Evolutionary conservation across 495 filamentous ascomycete species (phyloP).

Genomic region (Aspergillus cavernicola): DNA sequence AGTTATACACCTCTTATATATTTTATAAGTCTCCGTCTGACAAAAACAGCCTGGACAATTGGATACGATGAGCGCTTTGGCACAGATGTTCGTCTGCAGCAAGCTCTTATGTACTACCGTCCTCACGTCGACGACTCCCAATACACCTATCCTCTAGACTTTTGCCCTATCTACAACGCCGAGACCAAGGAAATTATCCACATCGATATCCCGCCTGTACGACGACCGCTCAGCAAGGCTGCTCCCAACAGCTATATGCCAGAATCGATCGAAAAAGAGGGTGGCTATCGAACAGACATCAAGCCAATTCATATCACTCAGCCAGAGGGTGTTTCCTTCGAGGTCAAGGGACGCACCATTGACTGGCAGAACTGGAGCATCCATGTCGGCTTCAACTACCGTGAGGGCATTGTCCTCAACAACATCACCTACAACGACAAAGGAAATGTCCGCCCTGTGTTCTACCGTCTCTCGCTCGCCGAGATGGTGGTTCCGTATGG

Average conservation of each 20-base stretch:
- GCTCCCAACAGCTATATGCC: slow-evolving; percentile 78
- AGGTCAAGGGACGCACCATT: slow-evolving; percentile 70
- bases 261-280: slow-evolving; percentile 64
- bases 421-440: slow-evolving; percentile 92
- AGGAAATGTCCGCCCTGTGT: slow-evolving; percentile 72
- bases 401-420: slow-evolving; percentile 89
- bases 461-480: slow-evolving; percentile 88
- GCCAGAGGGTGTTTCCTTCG: slow-evolving; percentile 90
- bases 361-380: slow-evolving; percentile 96
- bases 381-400: slow-evolving; percentile 93
- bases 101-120: slow-evolving; percentile 94
- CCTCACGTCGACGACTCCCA: slow-evolving; percentile 83
- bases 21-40: slow-evolving; percentile 11
- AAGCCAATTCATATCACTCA: slow-evolving; percentile 97
- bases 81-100: slow-evolving; percentile 74
- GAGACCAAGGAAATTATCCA: slow-evolving; percentile 79
- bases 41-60: slow-evolving; percentile 78
- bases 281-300: slow-evolving; percentile 73
- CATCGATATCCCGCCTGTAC: slow-evolving; percentile 82
- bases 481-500: slow-evolving; percentile 98
- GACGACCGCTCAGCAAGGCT: slow-evolving; percentile 72
- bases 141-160: slow-evolving; percentile 89
- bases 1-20: slow-evolving; percentile 27
- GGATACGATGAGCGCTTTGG: slow-evolving; percentile 92
- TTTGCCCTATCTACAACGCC: slow-evolving; percentile 88